Percentiles rank a stretch among this genome's conserved stretches.
Conservation (phyloP, 2,329 filamentous ascomycete genomes). For the Sclerotinia glacialis region DNA sequence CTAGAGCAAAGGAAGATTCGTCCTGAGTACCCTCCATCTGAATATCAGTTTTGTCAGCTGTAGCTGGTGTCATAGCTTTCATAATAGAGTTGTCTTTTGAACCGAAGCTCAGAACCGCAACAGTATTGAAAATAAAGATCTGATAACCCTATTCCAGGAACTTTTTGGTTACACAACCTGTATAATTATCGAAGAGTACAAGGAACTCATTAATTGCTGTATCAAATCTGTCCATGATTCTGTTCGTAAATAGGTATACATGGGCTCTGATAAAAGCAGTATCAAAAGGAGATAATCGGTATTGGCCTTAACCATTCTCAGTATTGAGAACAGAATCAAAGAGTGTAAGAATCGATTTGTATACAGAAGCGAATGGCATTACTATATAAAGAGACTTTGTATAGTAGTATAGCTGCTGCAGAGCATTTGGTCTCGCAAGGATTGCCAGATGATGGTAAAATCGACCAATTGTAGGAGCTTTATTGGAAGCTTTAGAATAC, state of each 20-base stretch:
- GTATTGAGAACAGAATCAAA: constrained; percentile 57
- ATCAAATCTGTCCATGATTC: constrained; percentile 48
- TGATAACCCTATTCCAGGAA: constrained; percentile 51
- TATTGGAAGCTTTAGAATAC: constrained; percentile 67
- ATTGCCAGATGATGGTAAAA: constrained; percentile 89
- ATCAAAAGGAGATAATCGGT: constrained; percentile 49
- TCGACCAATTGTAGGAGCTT: constrained; percentile 69
- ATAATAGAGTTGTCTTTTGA: constrained; percentile 35
- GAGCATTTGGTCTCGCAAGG: constrained; percentile 63
- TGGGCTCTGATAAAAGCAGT: constrained; percentile 61
- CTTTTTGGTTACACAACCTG: constrained; percentile 49
- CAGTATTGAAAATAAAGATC: constrained; percentile 50
- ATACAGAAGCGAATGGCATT: constrained; percentile 57
- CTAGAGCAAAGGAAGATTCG: no score
- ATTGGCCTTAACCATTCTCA: constrained; percentile 40
- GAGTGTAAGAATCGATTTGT: constrained; percentile 67
- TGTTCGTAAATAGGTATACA: constrained; percentile 59
- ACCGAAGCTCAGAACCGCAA: constrained; percentile 37
- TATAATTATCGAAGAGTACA: constrained; percentile 53
- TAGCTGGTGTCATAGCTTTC: constrained; percentile 30
- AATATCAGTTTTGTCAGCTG: no score
- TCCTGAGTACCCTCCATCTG: no score
- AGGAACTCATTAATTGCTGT: constrained; percentile 50
- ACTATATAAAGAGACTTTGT: constrained; percentile 64
- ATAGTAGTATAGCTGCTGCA: constrained; percentile 73